These are phyloP conservation scores for Angomonas deanei DNA, from an alignment of 208 protist species.

Conservation along the genomic window DNA sequence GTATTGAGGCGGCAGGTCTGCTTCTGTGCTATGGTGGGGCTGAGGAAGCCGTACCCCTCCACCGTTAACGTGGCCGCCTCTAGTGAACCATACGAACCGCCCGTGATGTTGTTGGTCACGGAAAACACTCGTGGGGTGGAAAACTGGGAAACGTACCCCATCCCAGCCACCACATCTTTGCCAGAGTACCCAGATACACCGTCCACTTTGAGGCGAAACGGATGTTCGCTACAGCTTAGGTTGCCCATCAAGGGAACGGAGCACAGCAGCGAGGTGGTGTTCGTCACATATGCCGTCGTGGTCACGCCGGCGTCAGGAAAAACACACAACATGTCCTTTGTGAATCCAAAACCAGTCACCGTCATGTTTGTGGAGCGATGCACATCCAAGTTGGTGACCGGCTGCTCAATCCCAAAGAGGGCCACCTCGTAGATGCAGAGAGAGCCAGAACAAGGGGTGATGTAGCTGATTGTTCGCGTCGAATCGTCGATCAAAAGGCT, in stretches of 20 bases:
- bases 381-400: constrained; percentile 6
- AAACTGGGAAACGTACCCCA: background rate
- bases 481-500: background rate
- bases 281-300: background rate
- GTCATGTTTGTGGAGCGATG: constrained; percentile 1
- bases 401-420: constrained; percentile 4
- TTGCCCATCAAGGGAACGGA: background rate
- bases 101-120: background rate
- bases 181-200: background rate
- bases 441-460: background rate
- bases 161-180: background rate
- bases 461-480: constrained; percentile 11
- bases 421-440: constrained; percentile 13
- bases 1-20: background rate
- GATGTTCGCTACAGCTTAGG: background rate
- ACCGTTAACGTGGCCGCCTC: background rate
- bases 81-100: background rate
- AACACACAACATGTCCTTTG: constrained; percentile 12
- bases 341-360: constrained; percentile 21
- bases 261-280: background rate
- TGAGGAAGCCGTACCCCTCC: background rate
- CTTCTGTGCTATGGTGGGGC: background rate
- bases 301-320: constrained; percentile 14
- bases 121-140: background rate
- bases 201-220: background rate